Base-by-base conservation (phyloP, 106 monocot genomes). In the Acanthochlamys bracteata region DNA sequence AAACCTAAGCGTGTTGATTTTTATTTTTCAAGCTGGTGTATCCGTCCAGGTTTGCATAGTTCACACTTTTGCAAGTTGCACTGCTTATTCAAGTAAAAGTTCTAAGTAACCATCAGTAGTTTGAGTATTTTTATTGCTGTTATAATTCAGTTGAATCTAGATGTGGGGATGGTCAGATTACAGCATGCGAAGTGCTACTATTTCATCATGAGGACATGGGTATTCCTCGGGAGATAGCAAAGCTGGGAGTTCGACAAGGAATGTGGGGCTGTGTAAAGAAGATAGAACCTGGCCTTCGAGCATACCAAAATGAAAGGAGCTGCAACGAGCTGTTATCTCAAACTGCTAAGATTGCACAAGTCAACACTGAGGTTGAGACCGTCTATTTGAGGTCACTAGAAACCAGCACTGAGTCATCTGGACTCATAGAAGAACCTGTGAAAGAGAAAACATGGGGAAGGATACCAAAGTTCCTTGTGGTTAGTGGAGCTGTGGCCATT, bases 161-260 rank as follows among this genome's bases (percentile, higher is more conserved):
- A 45, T 74, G 56, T 68, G 82, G 88, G 22, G 85, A 86, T 61
- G 89, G 84, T 10, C 83, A 70, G 51, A 63, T 66, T 71, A 86
- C 90, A 0, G 89, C 94, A 13, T 86, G 89, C 60, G 89, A 95
- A 78, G 86, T 94, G 33, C 68, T 94, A 20, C 75, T 94, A 39
- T 89, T 94, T 67, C 94, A 94, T 71, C 78, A 94, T 24, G 94
- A 95, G 75, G 86, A 95, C 61, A 94, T 94, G 94, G 94, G 94
- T 17, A 95, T 95, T 61, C 94, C 94, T 11, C 73, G 89, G 83
- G 82, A 95, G 60, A 82, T 95, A 9, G 94, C 94, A 19, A 95
- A 95, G 75, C 65, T 94, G 0, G 89, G 89, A 25, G 71, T 94
- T 7, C 65, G 84, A 4, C 94, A 94, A 70, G 94, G 89, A 1